Percentiles rank a stretch among this genome's conserved stretches.
These are phyloP conservation scores for Musa troglodytarum DNA, from an alignment of 176 grass and related monocot species.

Conservation along the genomic window DNA sequence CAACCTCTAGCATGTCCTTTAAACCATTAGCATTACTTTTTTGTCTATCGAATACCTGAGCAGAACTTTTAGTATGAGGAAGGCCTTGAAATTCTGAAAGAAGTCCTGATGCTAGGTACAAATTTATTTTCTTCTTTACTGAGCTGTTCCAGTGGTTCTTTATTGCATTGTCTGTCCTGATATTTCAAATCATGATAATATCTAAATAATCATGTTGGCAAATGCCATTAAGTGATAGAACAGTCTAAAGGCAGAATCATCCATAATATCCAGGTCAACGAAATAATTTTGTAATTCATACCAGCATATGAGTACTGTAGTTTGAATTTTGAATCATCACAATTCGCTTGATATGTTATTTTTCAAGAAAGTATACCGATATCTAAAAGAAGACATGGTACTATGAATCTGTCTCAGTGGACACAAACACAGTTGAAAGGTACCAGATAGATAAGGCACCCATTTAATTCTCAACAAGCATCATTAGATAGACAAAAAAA, in stretches of 20 bases:
- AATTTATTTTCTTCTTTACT: slow-evolving; percentile 94
- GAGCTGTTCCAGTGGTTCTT: slow-evolving; percentile 99
- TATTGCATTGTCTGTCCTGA: slow-evolving; percentile 94
- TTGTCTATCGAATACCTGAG: slow-evolving; percentile 27
- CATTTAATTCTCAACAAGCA: neutral
- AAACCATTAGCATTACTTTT: slow-evolving; percentile 30
- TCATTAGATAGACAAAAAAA: no score
- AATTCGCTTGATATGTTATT: neutral
- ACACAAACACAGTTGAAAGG: neutral
- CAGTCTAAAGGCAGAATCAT: neutral
- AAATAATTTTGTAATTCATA: neutral
- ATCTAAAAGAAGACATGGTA: neutral
- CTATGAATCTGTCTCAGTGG: neutral
- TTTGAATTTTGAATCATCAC: neutral
- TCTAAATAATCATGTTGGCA: neutral
- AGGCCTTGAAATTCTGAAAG: slow-evolving; percentile 49
- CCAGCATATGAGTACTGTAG: neutral
- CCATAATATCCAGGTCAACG: neutral
- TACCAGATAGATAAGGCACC: neutral
- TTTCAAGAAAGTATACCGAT: neutral
- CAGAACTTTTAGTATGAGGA: slow-evolving; percentile 43
- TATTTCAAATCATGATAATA: neutral
- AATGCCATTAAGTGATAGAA: neutral
- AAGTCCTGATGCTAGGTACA: slow-evolving; percentile 68
- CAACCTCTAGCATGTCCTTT: slow-evolving; percentile 27